Evolutionary conservation across 192 early-diverging fungal species (phyloP).

Genomic region (Backusella morwellensis): DNA sequence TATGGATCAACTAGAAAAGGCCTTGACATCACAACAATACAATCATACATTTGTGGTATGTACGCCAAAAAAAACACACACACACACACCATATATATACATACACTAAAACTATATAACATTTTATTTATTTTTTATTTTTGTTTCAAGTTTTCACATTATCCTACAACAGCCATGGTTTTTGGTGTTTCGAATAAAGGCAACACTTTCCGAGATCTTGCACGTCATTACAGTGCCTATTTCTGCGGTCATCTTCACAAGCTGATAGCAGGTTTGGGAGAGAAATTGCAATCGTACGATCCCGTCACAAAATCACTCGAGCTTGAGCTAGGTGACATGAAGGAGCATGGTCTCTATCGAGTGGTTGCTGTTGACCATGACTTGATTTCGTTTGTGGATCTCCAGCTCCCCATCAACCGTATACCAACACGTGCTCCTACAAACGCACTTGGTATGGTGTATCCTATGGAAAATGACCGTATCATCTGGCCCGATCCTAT

Average conservation of each 20-base stretch:
- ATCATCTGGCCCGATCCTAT: conserved; percentile 33
- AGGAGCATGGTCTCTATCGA: conserved; percentile 83
- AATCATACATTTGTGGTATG: conserved; percentile 70
- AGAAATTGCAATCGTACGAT: conserved; percentile 64
- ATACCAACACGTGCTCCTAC: neutral
- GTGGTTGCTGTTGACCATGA: conserved; percentile 87
- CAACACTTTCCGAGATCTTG: conserved; percentile 57
- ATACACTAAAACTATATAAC: neutral
- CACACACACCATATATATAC: neutral
- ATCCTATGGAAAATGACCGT: conserved; percentile 16
- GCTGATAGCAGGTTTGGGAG: conserved; percentile 41
- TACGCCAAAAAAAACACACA: neutral
- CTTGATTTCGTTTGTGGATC: conserved; percentile 78
- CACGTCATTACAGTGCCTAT: conserved; percentile 65
- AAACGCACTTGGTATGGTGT: neutral
- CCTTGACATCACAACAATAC: conserved; percentile 40
- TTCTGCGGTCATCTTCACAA: conserved; percentile 86
- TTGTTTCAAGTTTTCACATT: conserved; percentile 57
- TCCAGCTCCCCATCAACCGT: conserved; percentile 53
- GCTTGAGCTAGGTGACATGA: conserved; percentile 89
- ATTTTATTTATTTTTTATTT: neutral
- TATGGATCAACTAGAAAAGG: conserved; percentile 68
- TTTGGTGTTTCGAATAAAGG: conserved; percentile 65
- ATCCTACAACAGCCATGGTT: conserved; percentile 78
- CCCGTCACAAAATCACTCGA: conserved; percentile 63